Percentiles rank a stretch among this genome's conserved stretches.
phyloP scores from a whole-genome alignment of 2,329 filamentous ascomycete genomes.

The Aureobasidium zeae region DNA sequence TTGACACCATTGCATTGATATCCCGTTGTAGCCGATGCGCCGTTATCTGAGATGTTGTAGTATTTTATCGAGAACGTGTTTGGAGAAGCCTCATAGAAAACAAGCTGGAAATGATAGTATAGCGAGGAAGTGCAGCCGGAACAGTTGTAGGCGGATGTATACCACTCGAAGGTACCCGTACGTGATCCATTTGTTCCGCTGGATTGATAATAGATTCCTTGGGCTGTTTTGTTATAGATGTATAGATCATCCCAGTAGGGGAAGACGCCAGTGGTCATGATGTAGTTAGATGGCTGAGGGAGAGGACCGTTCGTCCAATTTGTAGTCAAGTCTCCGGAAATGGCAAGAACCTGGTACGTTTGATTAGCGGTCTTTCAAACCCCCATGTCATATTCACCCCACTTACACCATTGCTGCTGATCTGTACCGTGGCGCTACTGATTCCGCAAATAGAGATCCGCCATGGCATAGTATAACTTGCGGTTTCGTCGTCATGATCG shows the following conservation, averaged over 20 bases:
- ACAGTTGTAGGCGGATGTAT: slow-evolving; percentile 14
- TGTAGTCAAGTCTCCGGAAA: neutral
- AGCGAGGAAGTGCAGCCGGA: neutral
- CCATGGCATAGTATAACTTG: neutral
- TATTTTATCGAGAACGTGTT: slow-evolving; percentile 17
- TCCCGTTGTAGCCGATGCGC: slow-evolving; percentile 15
- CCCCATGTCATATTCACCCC: neutral
- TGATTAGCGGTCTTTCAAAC: neutral
- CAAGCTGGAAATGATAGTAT: slow-evolving; percentile 21
- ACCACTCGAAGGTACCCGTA: slow-evolving; percentile 19
- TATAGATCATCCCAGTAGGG: slow-evolving; percentile 21
- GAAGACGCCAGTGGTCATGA: slow-evolving; percentile 1
- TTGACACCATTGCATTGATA: slow-evolving; percentile 12
- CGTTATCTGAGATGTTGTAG: slow-evolving; percentile 16
- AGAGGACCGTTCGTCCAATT: neutral
- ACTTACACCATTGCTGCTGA: neutral
- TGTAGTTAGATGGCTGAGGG: neutral
- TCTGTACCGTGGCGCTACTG: neutral
- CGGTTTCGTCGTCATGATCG: neutral
- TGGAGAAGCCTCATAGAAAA: slow-evolving; percentile 4
- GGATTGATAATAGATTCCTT: slow-evolving; percentile 22
- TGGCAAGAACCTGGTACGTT: neutral
- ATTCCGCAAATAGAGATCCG: neutral
- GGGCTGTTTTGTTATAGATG: slow-evolving; percentile 17
- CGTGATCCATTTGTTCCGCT: slow-evolving; percentile 13